A percentile compares a stretch with the other conserved stretches of the same genome.
phyloP scores from a whole-genome alignment of 768 basidiomycete species.

The Amyloporia xantha region DNA sequence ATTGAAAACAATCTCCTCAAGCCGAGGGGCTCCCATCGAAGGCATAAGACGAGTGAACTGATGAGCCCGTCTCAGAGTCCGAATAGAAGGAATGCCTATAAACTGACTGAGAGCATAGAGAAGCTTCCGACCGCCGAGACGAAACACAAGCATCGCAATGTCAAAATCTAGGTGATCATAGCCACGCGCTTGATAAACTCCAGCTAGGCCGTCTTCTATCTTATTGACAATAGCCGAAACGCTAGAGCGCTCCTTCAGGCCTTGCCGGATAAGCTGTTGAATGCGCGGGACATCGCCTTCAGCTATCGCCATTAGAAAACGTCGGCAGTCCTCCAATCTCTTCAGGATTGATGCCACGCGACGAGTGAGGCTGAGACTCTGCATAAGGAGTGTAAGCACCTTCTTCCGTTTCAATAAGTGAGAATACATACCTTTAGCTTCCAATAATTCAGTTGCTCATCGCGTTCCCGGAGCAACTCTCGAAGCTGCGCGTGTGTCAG shows the following conservation, averaged over 20 bases:
- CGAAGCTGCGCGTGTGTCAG: conserved; percentile 5
- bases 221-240: conserved; percentile 12
- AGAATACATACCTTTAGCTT: conserved; percentile 7
- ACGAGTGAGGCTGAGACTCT: conserved; percentile 5
- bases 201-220: conserved; percentile 10
- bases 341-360: not conserved
- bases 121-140: conserved; percentile 25
- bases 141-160: conserved; percentile 20
- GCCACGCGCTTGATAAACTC: conserved; percentile 17
- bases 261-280: conserved; percentile 22
- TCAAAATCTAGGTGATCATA: conserved; percentile 20
- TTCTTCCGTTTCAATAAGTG: not conserved
- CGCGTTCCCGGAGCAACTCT: not conserved
- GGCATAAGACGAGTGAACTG: conserved; percentile 13
- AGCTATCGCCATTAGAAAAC: conserved; percentile 13
- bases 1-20: conserved; percentile 21
- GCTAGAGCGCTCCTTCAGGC: conserved; percentile 11
- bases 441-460: not conserved
- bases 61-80: conserved; percentile 9
- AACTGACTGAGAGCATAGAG: conserved; percentile 25
- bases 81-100: conserved; percentile 18
- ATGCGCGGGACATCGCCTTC: conserved; percentile 21
- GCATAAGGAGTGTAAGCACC: not conserved
- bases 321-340: conserved; percentile 1
- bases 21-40: conserved; percentile 7